Conservation (phyloP, 2,329 filamentous ascomycete genomes). For the Lasiodiplodia theobromae region DNA sequence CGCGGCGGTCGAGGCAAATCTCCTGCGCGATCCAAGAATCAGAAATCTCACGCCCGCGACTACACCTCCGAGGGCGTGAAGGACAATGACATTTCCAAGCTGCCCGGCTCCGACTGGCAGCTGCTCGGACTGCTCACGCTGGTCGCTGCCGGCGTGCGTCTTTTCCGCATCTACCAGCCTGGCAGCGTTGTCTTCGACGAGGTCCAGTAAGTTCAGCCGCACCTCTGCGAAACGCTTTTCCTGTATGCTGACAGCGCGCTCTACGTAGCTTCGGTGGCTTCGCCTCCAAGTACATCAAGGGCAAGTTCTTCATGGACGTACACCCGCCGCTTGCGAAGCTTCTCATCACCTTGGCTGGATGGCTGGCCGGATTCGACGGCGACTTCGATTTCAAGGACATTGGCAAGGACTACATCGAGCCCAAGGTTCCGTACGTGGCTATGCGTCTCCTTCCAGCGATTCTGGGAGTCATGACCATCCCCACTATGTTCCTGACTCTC, state of each 20-base stretch:
- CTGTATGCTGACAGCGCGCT: conserved; percentile 7
- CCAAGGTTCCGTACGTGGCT: conserved; percentile 92
- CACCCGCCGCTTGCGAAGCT: conserved; percentile 97
- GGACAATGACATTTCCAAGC: conserved; percentile 90
- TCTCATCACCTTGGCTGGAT: conserved; percentile 92
- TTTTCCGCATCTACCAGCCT: conserved; percentile 96
- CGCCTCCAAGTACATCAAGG: conserved; percentile 99
- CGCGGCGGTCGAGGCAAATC: conserved; percentile 44
- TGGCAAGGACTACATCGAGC: conserved; percentile 97
- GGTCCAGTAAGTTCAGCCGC: conserved; percentile 80
- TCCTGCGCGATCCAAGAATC: conserved; percentile 45
- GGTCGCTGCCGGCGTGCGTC: conserved; percentile 77
- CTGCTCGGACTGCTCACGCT: conserved; percentile 75
- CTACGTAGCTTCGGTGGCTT: conserved; percentile 87
- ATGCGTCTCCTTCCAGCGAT: conserved; percentile 95
- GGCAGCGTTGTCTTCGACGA: conserved; percentile 98
- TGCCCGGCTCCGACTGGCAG: conserved; percentile 85
- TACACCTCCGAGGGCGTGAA: conserved; percentile 81
- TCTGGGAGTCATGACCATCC: conserved; percentile 85
- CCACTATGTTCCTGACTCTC: conserved; percentile 91
- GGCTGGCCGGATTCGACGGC: conserved; percentile 92
- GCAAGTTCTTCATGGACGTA: conserved; percentile 99
- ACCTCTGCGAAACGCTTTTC: not conserved
- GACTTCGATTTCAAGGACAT: conserved; percentile 99
- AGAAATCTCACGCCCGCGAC: conserved; percentile 50